phyloP scores from a whole-genome alignment of 768 basidiomycete genomes.

The Boletus edulis region DNA sequence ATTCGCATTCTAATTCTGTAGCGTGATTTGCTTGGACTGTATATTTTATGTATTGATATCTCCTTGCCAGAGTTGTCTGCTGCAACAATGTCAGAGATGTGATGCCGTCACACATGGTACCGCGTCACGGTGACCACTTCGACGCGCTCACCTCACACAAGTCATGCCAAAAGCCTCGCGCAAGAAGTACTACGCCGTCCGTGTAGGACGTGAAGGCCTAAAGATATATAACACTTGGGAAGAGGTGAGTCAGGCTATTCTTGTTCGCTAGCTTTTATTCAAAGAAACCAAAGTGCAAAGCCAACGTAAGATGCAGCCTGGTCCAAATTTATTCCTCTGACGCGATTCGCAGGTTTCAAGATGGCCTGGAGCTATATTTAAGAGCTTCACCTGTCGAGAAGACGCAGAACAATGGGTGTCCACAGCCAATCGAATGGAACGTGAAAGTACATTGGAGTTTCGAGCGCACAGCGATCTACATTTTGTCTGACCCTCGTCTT shows the following conservation, averaged over 20 bases:
- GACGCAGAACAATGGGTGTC: constrained; percentile 54
- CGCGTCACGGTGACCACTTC: no score
- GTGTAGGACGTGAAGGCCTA: constrained; percentile 54
- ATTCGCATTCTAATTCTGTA: neutral
- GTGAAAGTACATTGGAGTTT: constrained; percentile 17
- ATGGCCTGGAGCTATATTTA: constrained; percentile 51
- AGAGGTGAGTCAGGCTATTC: constrained; percentile 40
- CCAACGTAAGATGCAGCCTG: constrained; percentile 34
- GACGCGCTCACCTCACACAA: neutral
- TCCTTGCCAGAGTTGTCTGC: neutral
- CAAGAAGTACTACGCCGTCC: constrained; percentile 61
- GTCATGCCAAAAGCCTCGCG: constrained; percentile 30
- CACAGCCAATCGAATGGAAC: constrained; percentile 4
- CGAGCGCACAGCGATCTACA: neutral
- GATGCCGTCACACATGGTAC: no score
- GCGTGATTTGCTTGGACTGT: constrained; percentile 2
- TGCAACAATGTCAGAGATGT: no score
- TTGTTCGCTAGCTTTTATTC: neutral
- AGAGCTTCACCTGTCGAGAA: constrained; percentile 44
- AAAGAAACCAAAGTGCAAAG: constrained; percentile 39
- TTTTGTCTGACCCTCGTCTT: neutral
- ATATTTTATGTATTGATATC: neutral
- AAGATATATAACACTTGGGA: constrained; percentile 59
- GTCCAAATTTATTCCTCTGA: neutral
- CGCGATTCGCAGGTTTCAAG: constrained; percentile 43